These are phyloP conservation scores for Torulaspora delbrueckii DNA, from an alignment of 805 yeast species.

Conservation along the genomic window DNA sequence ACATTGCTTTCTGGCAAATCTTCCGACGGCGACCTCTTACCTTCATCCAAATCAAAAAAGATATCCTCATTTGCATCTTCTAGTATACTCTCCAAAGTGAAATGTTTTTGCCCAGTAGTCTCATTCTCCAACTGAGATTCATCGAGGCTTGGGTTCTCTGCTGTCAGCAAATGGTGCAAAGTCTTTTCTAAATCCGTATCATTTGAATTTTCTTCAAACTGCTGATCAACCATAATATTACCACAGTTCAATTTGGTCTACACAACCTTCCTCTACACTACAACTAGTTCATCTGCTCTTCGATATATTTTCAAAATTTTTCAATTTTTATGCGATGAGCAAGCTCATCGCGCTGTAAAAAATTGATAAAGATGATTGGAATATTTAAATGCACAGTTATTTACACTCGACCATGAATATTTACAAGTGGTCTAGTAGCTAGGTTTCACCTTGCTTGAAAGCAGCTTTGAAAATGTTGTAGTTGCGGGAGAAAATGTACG, in stretches of 20 bases:
- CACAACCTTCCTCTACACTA: neutral
- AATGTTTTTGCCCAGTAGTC: conserved; percentile 17
- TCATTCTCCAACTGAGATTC: conserved; percentile 9
- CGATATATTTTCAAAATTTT: neutral
- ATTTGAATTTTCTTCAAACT: conserved; percentile 4
- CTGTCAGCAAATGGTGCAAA: conserved; percentile 22
- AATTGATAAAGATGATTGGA: neutral
- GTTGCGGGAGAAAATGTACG: conserved; percentile 15
- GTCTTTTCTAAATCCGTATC: conserved; percentile 20
- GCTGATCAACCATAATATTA: conserved; percentile 6
- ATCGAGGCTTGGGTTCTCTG: conserved; percentile 5
- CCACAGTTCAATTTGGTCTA: neutral
- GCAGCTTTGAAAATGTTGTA: conserved; percentile 18
- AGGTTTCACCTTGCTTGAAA: conserved; percentile 11
- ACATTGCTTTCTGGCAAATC: conserved; percentile 1
- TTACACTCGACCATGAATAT: neutral
- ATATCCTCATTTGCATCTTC: conserved; percentile 13
- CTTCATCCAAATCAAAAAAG: conserved; percentile 13
- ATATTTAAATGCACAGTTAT: conserved; percentile 3
- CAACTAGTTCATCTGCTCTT: neutral
- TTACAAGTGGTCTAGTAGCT: neutral
- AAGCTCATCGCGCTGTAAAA: neutral
- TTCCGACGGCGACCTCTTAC: conserved; percentile 4
- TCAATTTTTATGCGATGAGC: neutral
- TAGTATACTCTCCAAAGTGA: conserved; percentile 24